A percentile compares a stretch with the other conserved stretches of the same genome.
Evolutionary conservation across 1,284 basidiomycete species (phyloP).

Genomic region (Rhodotorula sp.): DNA sequence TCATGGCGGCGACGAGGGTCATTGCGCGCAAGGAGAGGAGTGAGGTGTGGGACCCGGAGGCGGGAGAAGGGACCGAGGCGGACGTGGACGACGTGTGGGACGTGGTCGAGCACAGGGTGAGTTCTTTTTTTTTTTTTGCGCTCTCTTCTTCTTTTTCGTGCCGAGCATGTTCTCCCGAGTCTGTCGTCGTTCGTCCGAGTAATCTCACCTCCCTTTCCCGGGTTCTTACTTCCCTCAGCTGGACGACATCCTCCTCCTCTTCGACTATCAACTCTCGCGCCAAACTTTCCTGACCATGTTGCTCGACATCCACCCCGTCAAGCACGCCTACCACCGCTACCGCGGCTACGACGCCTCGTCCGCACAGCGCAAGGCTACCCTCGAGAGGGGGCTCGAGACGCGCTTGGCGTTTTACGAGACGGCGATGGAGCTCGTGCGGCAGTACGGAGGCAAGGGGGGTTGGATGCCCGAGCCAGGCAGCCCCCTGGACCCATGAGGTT

Average conservation of each 20-base stretch:
- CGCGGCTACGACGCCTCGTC: slow-evolving; percentile 6
- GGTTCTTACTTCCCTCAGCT: slow-evolving; percentile 9
- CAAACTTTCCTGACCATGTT: slow-evolving; percentile 29
- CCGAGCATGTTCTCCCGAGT: too few species aligned
- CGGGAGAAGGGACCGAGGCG: slow-evolving; percentile 1
- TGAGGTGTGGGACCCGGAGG: neutral
- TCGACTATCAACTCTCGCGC: slow-evolving; percentile 33
- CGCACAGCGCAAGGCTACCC: neutral
- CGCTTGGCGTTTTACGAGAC: slow-evolving; percentile 16
- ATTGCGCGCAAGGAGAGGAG: slow-evolving; percentile 5
- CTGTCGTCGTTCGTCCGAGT: too few species aligned
- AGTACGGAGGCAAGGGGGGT: slow-evolving; percentile 4
- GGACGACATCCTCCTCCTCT: slow-evolving; percentile 25
- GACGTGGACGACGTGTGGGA: slow-evolving; percentile 39
- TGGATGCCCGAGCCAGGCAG: neutral
- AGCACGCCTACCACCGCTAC: slow-evolving; percentile 11
- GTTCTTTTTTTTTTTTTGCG: slow-evolving; percentile 3
- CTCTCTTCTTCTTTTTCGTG: neutral
- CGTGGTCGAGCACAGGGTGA: slow-evolving; percentile 27
- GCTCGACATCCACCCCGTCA: slow-evolving; percentile 23
- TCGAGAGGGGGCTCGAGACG: slow-evolving; percentile 1
- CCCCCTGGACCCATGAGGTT: too few species aligned
- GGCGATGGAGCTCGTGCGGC: slow-evolving; percentile 2
- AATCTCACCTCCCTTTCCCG: neutral
- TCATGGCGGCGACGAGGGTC: neutral